Base-by-base conservation (phyloP, 331 rosid genomes). In the Pyrus hybrid region DNA sequence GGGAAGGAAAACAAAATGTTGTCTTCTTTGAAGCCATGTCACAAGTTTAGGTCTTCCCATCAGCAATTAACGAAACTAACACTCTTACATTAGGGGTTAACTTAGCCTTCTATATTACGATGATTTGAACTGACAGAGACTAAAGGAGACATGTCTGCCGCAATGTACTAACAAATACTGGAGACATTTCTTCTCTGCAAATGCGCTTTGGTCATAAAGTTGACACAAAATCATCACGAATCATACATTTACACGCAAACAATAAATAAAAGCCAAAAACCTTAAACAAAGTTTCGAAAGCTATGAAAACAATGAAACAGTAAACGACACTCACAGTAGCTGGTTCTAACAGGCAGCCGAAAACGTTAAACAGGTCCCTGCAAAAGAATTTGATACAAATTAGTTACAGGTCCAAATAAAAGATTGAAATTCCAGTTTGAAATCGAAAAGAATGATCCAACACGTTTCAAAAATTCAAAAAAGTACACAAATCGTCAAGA, bases 291-390 rank as follows among this genome's bases (percentile, higher is more conserved):
- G n/a, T 11, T 35, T n/a, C 2, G 1, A 32, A 32, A 33, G 23
- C 2, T 35, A 66, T n/a, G 10, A 25, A 26, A 68, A 9, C 25
- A 47, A 4, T 16, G 32, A 23, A 58, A 80, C 49, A 71, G 26
- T 45, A 61, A 64, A 37, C 13, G 45, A 75, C 71, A 82, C 97
- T 85, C 80, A 93, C 98, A 43, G 98, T 93, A 79, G 95, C 89
- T 53, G 98, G 95, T 78, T 93, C 98, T 75, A 91, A 82, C 77
- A 80, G 13, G 90, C 98, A 93, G 73, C 98, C 98, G 35, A 78
- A 60, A 33, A 93, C 62, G 79, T 93, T 93, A 82, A 91, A 89
- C 33, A 91, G 77, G 78, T 93, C 98, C 75, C 98, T 93, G 93
- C 78, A 83, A 21, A 62, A 75, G 4, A 45, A 77, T 13, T 35